A percentile compares a stretch with the other conserved stretches of the same genome.
These are phyloP conservation scores for Carex scoparia DNA, from an alignment of 176 grass and related monocot genomes.

Conservation along the genomic window DNA sequence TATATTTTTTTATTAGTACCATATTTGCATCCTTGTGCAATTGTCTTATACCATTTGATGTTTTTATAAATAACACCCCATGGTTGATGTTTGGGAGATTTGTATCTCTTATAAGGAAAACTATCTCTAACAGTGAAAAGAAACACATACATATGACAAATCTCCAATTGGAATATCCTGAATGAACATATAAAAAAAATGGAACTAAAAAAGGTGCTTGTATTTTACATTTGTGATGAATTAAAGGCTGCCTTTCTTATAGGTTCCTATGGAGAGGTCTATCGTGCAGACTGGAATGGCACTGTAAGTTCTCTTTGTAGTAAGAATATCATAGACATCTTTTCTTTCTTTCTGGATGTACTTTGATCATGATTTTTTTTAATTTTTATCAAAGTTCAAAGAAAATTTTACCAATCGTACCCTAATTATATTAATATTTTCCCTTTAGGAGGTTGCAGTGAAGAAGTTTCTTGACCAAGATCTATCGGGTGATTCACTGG, in stretches of 20 bases:
- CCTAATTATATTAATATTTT: conserved; percentile 12
- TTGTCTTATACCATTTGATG: neutral
- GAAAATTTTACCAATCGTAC: neutral
- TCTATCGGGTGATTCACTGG: conserved; percentile 79
- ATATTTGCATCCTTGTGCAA: neutral
- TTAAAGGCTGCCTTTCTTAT: conserved; percentile 2
- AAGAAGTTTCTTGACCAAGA: conserved; percentile 99
- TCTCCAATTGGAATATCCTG: neutral
- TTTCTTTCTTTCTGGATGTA: neutral
- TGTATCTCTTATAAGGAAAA: neutral
- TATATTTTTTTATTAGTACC: neutral
- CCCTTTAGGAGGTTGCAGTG: conserved; percentile 89
- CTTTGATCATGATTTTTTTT: neutral
- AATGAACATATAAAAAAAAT: neutral
- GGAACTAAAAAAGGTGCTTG: neutral
- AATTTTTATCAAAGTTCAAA: conserved; percentile 6
- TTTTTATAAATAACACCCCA: neutral
- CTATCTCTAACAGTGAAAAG: neutral
- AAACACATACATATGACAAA: neutral
- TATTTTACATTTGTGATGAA: conserved; percentile 13
- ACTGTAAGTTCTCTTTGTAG: conserved; percentile 64
- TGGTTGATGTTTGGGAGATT: neutral
- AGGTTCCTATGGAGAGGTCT: conserved; percentile 96
- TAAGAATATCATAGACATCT: neutral
- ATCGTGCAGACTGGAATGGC: conserved; percentile 97